A percentile compares a stretch with the other conserved stretches of the same genome.
These are phyloP conservation scores for Skeletonema costatum DNA, from an alignment of 108 stramenopile genomes.

Conservation along the genomic window DNA sequence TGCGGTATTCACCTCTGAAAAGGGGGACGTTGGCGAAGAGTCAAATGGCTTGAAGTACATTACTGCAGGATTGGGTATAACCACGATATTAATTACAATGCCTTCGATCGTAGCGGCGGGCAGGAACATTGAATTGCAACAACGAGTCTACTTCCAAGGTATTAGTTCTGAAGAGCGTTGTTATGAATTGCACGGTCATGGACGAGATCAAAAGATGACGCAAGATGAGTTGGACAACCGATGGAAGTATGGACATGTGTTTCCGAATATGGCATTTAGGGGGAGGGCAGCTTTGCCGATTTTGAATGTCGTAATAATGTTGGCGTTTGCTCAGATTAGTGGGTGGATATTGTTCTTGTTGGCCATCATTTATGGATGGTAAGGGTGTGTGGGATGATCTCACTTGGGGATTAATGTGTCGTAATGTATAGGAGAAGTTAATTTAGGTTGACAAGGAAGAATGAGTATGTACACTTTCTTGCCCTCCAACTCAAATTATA, in stretches of 20 bases:
- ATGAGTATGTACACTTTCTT: no score
- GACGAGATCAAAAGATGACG: slow-evolving; percentile 1
- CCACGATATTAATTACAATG: slow-evolving; percentile 45
- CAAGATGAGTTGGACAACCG: slow-evolving; percentile 9
- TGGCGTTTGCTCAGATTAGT: slow-evolving; percentile 21
- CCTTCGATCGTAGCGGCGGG: slow-evolving; percentile 48
- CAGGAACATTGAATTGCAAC: slow-evolving; percentile 51
- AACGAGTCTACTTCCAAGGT: slow-evolving; percentile 43
- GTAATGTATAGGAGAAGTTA: no score
- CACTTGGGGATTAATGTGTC: no score
- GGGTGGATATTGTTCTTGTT: slow-evolving; percentile 27
- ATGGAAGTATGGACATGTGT: slow-evolving; percentile 28
- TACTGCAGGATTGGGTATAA: slow-evolving; percentile 47
- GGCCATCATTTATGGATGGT: neutral
- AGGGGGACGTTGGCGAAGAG: slow-evolving; percentile 11
- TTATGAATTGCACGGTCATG: slow-evolving; percentile 34
- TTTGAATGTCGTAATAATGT: slow-evolving; percentile 24
- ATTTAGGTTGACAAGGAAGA: no score
- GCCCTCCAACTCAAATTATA: neutral
- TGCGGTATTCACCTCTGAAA: slow-evolving; percentile 35
- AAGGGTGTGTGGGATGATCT: no score
- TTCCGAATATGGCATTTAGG: slow-evolving; percentile 40
- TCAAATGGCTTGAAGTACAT: slow-evolving; percentile 22
- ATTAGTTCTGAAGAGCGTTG: slow-evolving; percentile 40
- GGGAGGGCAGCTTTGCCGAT: slow-evolving; percentile 20